phyloP scores from a whole-genome alignment of 371 early-diverging fungal species.

The Apophysomyces variabilis region DNA sequence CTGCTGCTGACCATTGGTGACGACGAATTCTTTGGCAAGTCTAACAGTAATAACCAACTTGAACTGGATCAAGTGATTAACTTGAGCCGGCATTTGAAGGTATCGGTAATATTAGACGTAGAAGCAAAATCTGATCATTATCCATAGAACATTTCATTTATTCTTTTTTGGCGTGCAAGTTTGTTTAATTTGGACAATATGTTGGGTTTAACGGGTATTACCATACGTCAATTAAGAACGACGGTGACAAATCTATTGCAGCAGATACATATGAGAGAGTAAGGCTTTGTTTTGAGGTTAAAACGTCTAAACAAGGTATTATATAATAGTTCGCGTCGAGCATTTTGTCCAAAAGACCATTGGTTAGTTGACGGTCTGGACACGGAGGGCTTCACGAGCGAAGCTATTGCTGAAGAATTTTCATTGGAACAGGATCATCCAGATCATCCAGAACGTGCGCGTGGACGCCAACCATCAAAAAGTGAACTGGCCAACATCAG shows the following conservation, averaged over 20 bases:
- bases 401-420: constrained; percentile 63
- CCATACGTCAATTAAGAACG: constrained; percentile 60
- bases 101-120: constrained; percentile 26
- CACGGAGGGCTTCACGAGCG: constrained; percentile 65
- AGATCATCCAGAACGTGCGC: constrained; percentile 18
- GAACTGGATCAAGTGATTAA: constrained; percentile 52
- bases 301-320: too few relatives aligned
- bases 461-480: constrained; percentile 37
- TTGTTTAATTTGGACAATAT: constrained; percentile 40
- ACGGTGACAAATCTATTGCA: constrained; percentile 70
- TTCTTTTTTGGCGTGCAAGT: constrained; percentile 68
- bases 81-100: constrained; percentile 63
- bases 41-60: constrained; percentile 52
- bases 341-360: constrained; percentile 70
- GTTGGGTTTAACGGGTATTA: constrained; percentile 55
- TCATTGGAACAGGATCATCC: constrained; percentile 31
- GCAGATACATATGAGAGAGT: constrained; percentile 86
- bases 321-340: constrained; percentile 59
- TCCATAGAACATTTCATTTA: constrained; percentile 69
- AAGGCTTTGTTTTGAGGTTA: constrained; percentile 20
- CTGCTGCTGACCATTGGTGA: constrained; percentile 81
- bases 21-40: constrained; percentile 74
- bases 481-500: constrained; percentile 52
- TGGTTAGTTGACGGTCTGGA: constrained; percentile 79
- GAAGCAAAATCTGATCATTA: constrained; percentile 11